Evolutionary conservation across 2,329 filamentous ascomycete species (phyloP), one percentile per base, ranked within the genome.

Genomic region (Fusarium verrucosum): DNA sequence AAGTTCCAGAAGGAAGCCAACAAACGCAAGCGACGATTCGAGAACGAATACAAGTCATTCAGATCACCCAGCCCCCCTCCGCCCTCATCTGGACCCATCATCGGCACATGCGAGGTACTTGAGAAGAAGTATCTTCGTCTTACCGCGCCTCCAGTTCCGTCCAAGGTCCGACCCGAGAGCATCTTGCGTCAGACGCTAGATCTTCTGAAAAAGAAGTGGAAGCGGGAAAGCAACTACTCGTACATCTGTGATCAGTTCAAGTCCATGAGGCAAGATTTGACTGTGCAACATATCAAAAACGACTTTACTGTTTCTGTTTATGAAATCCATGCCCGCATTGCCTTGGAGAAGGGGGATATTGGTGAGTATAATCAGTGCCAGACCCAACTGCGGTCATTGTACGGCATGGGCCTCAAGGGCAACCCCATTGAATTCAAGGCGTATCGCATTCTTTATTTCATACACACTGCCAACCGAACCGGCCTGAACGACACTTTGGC

Each of bases 291-390:
- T 74, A 93, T 99, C 81, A 94, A 92, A 80, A 97, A 93, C 78
- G 92, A 96, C 50, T 98, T 99, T 76, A 98, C 95, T 23, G 94
- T 98, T 66, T 90, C 87, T 64, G 95, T 97, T 43, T 99, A 99
- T 79, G 95, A 99, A 81, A 96, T 94, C 62, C 95, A 99, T 80
- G 95, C 94, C 66, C 90, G 95, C 61, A 98, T 99, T 80, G 95
- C 95, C 70, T 84, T 99, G 79, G 94, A 99, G 80, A 97, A 96
- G 86, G 93, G 92, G 81, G 95, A 99, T 84, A 87, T 98, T 83
- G 94, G 95, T 99, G 95, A 99, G 95, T 99, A 99, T 95, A 99
- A 99, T 83, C 95, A 99, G 86, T 99, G 95, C 80, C 95, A 99
- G 83, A 98, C 95, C 74, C 95, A 99, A 82, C 85, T 99, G 76